Conservation (phyloP, 129 eudicot species). For the Helianthus annuus region HanXRQr2.0-SUNRISE NC_035443.2:138613369-138613868, state of each 20-base stretch:
- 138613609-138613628: conserved; percentile 40
- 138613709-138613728: conserved; percentile 8
- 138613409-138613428: conserved; percentile 78
- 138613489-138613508: conserved; percentile 47
- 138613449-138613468: conserved; percentile 29
- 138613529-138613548: conserved; percentile 57
- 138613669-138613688: conserved; percentile 55
- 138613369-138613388: conserved; percentile 78
- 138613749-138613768: conserved; percentile 7
- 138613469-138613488: conserved; percentile 18
- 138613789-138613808: conserved; percentile 98
- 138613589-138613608: conserved; percentile 44
- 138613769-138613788: conserved; percentile 57
- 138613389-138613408: conserved; percentile 84
- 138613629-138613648: conserved; percentile 56
- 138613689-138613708: conserved; percentile 23
- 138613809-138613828: conserved; percentile 60
- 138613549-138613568: conserved; percentile 75
- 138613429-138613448: conserved; percentile 57
- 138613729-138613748: not conserved
- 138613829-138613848: conserved; percentile 31
- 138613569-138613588: conserved; percentile 52
- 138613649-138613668: conserved; percentile 77
- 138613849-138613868: conserved; percentile 33
- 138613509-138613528: conserved; percentile 70